These are phyloP conservation scores for Tremella fuciformis DNA, from an alignment of 768 basidiomycete genomes.

Conservation along the genomic window DNA sequence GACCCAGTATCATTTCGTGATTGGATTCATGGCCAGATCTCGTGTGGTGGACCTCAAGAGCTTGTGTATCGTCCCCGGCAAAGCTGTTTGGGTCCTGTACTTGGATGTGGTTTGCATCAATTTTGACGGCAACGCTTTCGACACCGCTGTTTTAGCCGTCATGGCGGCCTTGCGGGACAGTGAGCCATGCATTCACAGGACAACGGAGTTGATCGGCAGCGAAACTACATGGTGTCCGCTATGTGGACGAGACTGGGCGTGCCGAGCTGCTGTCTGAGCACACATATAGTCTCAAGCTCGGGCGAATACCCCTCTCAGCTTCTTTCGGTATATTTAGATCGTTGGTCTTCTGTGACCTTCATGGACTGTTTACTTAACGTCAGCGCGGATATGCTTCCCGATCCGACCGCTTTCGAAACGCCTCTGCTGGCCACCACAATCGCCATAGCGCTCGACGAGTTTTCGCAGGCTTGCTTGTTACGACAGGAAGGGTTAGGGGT, in stretches of 20 bases:
- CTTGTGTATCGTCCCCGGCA: slow-evolving; percentile 75
- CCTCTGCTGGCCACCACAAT: slow-evolving; percentile 69
- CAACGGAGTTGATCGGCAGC: slow-evolving; percentile 55
- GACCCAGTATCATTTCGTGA: neutral
- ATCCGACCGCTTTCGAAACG: slow-evolving; percentile 83
- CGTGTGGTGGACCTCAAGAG: slow-evolving; percentile 63
- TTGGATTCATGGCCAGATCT: slow-evolving; percentile 59
- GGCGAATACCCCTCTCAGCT: slow-evolving; percentile 56
- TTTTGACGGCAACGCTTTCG: slow-evolving; percentile 93
- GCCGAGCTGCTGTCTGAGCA: slow-evolving; percentile 61
- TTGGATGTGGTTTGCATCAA: slow-evolving; percentile 93
- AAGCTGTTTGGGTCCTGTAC: slow-evolving; percentile 89
- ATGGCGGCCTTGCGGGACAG: slow-evolving; percentile 81
- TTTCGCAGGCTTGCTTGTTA: slow-evolving; percentile 30
- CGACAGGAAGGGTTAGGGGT: slow-evolving; percentile 47
- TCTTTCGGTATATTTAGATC: slow-evolving; percentile 76
- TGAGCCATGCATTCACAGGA: slow-evolving; percentile 53
- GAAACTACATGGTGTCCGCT: slow-evolving; percentile 67
- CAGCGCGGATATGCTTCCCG: slow-evolving; percentile 66
- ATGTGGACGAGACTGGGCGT: slow-evolving; percentile 64
- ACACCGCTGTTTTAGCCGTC: slow-evolving; percentile 83
- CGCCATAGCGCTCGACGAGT: slow-evolving; percentile 43
- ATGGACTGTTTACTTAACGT: neutral
- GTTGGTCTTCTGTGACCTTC: slow-evolving; percentile 55
- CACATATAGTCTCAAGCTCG: slow-evolving; percentile 31